A percentile compares a stretch with the other conserved stretches of the same genome.
phyloP scores from a whole-genome alignment of 495 filamentous ascomycete genomes.

The Penicillium egyptiacum region DNA sequence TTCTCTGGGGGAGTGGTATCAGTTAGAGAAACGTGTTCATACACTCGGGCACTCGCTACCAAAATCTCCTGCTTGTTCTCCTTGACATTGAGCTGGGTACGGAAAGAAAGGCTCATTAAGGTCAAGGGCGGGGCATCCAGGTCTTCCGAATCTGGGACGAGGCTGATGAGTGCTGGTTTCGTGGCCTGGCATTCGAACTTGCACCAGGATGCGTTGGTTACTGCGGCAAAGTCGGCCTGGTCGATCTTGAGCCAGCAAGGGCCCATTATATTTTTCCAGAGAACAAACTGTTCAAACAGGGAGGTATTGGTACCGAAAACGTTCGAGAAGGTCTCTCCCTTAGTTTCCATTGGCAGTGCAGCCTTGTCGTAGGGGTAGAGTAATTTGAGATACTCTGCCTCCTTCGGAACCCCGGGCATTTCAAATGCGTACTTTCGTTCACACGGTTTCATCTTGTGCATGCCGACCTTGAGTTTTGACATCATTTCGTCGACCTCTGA shows the following conservation, averaged over 20 bases:
- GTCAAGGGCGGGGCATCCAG: slow-evolving; percentile 83
- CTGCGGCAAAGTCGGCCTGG: slow-evolving; percentile 72
- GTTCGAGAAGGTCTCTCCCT: slow-evolving; percentile 88
- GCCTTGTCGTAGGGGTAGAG: slow-evolving; percentile 86
- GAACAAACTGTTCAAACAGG: slow-evolving; percentile 94
- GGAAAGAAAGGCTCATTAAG: slow-evolving; percentile 87
- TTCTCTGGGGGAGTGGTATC: slow-evolving; percentile 88
- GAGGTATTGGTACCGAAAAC: slow-evolving; percentile 94
- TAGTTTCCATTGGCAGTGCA: slow-evolving; percentile 65
- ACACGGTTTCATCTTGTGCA: slow-evolving; percentile 91
- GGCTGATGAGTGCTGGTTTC: slow-evolving; percentile 69
- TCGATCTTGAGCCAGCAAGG: slow-evolving; percentile 94
- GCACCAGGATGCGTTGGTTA: slow-evolving; percentile 96
- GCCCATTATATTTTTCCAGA: slow-evolving; percentile 98
- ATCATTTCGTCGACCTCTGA: slow-evolving; percentile 83
- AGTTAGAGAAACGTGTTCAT: slow-evolving; percentile 81
- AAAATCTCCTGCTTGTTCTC: slow-evolving; percentile 97
- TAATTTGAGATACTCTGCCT: slow-evolving; percentile 88
- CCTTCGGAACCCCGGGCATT: slow-evolving; percentile 79
- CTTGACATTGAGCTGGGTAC: slow-evolving; percentile 84
- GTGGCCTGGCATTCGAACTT: slow-evolving; percentile 84
- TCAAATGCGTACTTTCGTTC: slow-evolving; percentile 96
- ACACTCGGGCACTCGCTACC: slow-evolving; percentile 83
- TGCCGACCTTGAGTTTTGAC: slow-evolving; percentile 74
- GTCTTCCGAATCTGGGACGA: slow-evolving; percentile 71